A percentile compares a stretch with the other conserved stretches of the same genome.
Conservation (phyloP, 345 rosid species). For the Rubroshorea leprosula region DNA sequence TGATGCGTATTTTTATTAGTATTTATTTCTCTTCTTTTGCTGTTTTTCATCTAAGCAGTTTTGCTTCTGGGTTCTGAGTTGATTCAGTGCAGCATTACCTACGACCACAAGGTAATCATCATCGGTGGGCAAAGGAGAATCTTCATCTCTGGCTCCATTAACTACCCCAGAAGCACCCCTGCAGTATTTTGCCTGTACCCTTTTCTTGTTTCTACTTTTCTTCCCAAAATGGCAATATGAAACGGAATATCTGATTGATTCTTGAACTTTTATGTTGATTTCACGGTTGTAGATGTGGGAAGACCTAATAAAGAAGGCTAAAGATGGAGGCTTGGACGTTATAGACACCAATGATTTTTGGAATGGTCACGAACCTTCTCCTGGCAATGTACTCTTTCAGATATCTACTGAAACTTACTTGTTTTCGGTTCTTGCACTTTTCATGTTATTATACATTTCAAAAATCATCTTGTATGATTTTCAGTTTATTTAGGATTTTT, state of each 20-base stretch:
- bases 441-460: neutral
- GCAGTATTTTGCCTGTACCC: slow-evolving; percentile 33
- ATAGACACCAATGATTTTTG: slow-evolving; percentile 95
- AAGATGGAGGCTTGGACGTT: slow-evolving; percentile 89
- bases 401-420: slow-evolving; percentile 13
- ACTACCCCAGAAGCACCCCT: slow-evolving; percentile 97
- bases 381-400: slow-evolving; percentile 64
- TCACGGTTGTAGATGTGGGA: slow-evolving; percentile 73
- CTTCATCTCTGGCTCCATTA: slow-evolving; percentile 97
- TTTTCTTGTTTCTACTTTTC: neutral
- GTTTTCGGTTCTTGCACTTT: neutral
- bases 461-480: neutral
- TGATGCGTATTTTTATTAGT: too few species aligned
- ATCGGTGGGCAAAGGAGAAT: slow-evolving; percentile 82
- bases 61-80: slow-evolving; percentile 35
- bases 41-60: slow-evolving; percentile 28
- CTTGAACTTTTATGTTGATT: too few species aligned
- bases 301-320: slow-evolving; percentile 84
- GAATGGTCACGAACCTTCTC: slow-evolving; percentile 95
- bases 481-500: neutral
- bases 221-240: too few species aligned
- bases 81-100: slow-evolving; percentile 63
- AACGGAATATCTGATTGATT: too few species aligned
- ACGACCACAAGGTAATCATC: slow-evolving; percentile 69
- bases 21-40: too few species aligned